Conservation (phyloP, 139 green algal species). For the Chlamydomonas sp. region DNA sequence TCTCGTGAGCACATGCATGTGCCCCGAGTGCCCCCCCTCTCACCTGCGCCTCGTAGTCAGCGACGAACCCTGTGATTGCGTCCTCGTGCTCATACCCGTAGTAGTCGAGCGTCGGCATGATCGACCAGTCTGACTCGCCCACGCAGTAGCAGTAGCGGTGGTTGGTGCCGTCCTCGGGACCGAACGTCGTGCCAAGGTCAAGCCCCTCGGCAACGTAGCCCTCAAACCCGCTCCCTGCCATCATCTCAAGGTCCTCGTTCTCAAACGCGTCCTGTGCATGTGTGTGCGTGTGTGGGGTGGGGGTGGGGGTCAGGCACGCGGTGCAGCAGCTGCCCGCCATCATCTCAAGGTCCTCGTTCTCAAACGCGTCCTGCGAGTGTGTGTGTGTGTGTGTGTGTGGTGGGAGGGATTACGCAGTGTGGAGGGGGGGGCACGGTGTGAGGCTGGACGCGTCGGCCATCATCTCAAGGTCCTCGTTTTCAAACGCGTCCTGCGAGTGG, state of each 20-base stretch:
- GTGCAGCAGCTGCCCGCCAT: no score
- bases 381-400: no score
- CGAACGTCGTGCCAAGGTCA: conserved; percentile 45
- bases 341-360: conserved; percentile 18
- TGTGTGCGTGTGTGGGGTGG: no score
- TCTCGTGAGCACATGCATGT: no score
- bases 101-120: conserved; percentile 35
- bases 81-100: conserved; percentile 49
- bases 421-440: no score
- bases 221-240: conserved; percentile 35
- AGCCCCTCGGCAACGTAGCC: conserved; percentile 41
- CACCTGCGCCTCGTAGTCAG: conserved; percentile 28
- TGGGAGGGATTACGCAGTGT: no score
- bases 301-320: no score
- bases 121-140: conserved; percentile 12
- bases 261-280: conserved; percentile 18
- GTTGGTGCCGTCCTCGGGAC: conserved; percentile 41
- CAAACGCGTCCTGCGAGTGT: conserved; percentile 18
- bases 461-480: conserved; percentile 18
- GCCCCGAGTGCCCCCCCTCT: no score
- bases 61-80: conserved; percentile 46
- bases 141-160: conserved; percentile 25
- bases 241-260: conserved; percentile 17
- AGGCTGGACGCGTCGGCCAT: no score
- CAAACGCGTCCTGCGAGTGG: conserved; percentile 18